Percentiles rank a stretch among this genome's conserved stretches.
These are phyloP conservation scores for Globisporangium nodosum DNA, from an alignment of 352 stramenopile species.

Conservation along the genomic window DNA sequence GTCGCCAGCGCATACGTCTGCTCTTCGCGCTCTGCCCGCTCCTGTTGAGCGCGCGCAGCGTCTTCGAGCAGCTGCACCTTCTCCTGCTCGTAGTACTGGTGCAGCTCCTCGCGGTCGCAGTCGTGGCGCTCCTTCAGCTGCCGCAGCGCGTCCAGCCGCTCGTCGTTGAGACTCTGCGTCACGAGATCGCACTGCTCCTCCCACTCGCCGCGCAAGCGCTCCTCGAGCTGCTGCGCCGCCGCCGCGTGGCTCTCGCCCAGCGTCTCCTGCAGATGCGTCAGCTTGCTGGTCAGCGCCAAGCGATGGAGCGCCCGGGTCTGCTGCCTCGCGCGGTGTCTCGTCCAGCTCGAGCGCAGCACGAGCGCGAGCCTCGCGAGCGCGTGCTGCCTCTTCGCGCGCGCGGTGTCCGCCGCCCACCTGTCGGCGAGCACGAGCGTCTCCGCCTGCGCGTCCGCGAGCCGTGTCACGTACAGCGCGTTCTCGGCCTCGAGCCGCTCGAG, in stretches of 20 bases:
- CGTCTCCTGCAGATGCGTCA: neutral
- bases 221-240: constrained; percentile 33
- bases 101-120: constrained; percentile 45
- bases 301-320: constrained; percentile 24
- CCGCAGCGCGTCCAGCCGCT: constrained; percentile 35
- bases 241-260: constrained; percentile 13
- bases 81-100: constrained; percentile 50
- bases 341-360: constrained; percentile 16
- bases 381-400: constrained; percentile 23
- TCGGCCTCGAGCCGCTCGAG: constrained; percentile 52
- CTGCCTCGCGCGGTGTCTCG: constrained; percentile 12
- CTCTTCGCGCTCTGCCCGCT: constrained; percentile 27
- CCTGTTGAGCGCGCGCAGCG: constrained; percentile 17
- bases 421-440: constrained; percentile 52
- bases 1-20: constrained; percentile 18
- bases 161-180: constrained; percentile 41
- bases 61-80: constrained; percentile 54
- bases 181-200: constrained; percentile 59
- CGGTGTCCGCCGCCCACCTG: constrained; percentile 31
- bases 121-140: constrained; percentile 37
- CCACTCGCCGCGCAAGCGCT: constrained; percentile 35
- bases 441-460: constrained; percentile 48
- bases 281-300: neutral
- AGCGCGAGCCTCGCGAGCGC: constrained; percentile 19
- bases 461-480: constrained; percentile 38